Base-by-base conservation (phyloP, 2,329 filamentous ascomycete genomes). In the Paecilomyces sp. region DNA sequence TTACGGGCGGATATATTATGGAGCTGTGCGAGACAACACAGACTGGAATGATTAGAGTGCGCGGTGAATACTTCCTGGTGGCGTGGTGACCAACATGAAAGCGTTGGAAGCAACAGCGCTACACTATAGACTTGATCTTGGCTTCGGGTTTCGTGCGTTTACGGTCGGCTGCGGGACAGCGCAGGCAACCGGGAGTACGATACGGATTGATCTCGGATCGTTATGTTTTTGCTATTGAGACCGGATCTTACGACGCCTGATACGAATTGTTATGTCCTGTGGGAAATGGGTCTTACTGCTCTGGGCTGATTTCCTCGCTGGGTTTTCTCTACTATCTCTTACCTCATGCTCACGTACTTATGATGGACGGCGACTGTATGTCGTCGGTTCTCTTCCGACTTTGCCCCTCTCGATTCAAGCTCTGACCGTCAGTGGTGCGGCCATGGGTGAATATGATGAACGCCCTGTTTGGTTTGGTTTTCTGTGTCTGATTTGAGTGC, bases 401-500 rank as follows among this genome's bases (percentile, higher is more conserved):
- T 41, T 47, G 41, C 41, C 13, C 41, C 41, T 47, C 41, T 47
- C 41, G 4, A n/a, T 18, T 47, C 41, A 28, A 18, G n/a, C n/a
- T 4, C 11, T 52, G 34, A 30, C 50, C 47, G 50, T 25, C 36
- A 30, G 13, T 34, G 7, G 33, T 41, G 22, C 50, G 4, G 41
- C 54, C 33, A 50, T 33, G 30, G 50, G 34, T 54, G 54, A 41
- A 25, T 56, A 28, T 57, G 36, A 58, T 59, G 33, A 41, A 52
- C 57, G 50, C 24, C 57, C 30, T 60, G 58, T 24, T 51, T 56
- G 57, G 60, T 55, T 56, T 31, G 55, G 36, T 57, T 60, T 34
- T 34, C 25, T 61, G 50, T 50, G 22, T 61, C 41, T 61, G 15
- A 31, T 31, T 50, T 59, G 57, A 54, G 30, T 69, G 72, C 67